phyloP scores from a whole-genome alignment of 1,139 yeast genomes.

The Nematodospora anomalae region DNA sequence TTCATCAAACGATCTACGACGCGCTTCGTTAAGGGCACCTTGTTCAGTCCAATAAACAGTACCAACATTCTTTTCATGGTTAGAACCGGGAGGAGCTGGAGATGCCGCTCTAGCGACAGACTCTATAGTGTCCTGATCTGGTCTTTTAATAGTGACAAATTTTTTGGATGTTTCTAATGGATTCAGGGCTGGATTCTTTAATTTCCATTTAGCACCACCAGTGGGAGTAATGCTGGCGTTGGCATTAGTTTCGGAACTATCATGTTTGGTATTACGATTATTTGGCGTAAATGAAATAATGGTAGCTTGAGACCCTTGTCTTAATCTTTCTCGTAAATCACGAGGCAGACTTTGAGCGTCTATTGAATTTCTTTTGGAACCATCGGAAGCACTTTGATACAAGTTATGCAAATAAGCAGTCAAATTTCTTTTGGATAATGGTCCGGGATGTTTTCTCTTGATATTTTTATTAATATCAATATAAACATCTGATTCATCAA shows the following conservation, averaged over 20 bases:
- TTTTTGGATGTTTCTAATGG: constrained; percentile 74
- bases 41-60: constrained; percentile 51
- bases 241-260: neutral
- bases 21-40: constrained; percentile 46
- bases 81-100: constrained; percentile 14
- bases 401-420: constrained; percentile 67
- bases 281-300: constrained; percentile 13
- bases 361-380: constrained; percentile 41
- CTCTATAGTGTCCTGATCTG: constrained; percentile 28
- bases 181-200: constrained; percentile 76
- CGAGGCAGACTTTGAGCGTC: constrained; percentile 21
- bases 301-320: constrained; percentile 12
- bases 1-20: constrained; percentile 16
- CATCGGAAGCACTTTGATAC: constrained; percentile 36
- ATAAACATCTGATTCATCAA: constrained; percentile 95
- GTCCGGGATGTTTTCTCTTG: constrained; percentile 82
- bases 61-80: constrained; percentile 23
- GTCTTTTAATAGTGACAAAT: constrained; percentile 69
- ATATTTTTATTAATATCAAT: constrained; percentile 87
- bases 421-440: constrained; percentile 70
- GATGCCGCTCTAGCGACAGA: constrained; percentile 23
- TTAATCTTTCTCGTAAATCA: constrained; percentile 14
- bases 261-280: constrained; percentile 4
- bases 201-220: constrained; percentile 37
- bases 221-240: too few relatives aligned